Percentiles rank a stretch among this genome's conserved stretches.
Conservation (phyloP, 768 basidiomycete genomes). For the Lanmaoa pseudosensibilis region DNA sequence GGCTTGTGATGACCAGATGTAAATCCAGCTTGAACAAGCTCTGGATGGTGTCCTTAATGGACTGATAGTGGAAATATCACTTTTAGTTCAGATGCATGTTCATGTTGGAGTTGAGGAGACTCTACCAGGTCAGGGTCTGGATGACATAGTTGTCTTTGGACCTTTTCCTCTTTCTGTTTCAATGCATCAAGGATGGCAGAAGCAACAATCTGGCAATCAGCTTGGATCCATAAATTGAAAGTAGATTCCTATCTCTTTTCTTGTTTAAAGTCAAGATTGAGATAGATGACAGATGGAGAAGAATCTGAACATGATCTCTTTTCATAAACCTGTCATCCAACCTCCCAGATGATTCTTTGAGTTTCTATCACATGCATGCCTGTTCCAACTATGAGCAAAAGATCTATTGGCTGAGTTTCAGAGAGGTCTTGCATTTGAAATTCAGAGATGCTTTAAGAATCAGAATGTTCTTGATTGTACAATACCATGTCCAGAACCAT, state of each 20-base stretch:
- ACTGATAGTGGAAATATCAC: no score
- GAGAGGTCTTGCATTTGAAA: slow-evolving; percentile 9
- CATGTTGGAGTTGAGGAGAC: not conserved
- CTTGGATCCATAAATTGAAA: slow-evolving; percentile 10
- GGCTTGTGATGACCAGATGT: no score
- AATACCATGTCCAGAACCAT: slow-evolving; percentile 13
- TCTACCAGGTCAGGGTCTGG: not conserved
- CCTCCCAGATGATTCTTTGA: slow-evolving; percentile 5
- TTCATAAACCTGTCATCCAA: not conserved
- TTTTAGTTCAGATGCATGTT: not conserved
- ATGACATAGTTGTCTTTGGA: not conserved
- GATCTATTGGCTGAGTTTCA: not conserved
- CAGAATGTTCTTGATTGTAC: slow-evolving; percentile 9
- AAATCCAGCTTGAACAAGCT: not conserved
- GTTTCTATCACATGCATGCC: no score
- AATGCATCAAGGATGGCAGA: not conserved
- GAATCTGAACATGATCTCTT: no score
- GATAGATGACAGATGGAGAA: not conserved
- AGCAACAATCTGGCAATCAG: slow-evolving; percentile 10
- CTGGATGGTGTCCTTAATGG: not conserved
- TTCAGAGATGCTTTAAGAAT: not conserved
- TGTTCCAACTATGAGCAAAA: slow-evolving; percentile 6
- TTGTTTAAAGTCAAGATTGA: slow-evolving; percentile 7
- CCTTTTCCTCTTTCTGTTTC: not conserved
- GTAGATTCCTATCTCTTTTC: slow-evolving; percentile 1